A percentile compares a stretch with the other conserved stretches of the same genome.
Conservation (phyloP, 176 grass and related monocot genomes). For the Zea luxurians region DNA sequence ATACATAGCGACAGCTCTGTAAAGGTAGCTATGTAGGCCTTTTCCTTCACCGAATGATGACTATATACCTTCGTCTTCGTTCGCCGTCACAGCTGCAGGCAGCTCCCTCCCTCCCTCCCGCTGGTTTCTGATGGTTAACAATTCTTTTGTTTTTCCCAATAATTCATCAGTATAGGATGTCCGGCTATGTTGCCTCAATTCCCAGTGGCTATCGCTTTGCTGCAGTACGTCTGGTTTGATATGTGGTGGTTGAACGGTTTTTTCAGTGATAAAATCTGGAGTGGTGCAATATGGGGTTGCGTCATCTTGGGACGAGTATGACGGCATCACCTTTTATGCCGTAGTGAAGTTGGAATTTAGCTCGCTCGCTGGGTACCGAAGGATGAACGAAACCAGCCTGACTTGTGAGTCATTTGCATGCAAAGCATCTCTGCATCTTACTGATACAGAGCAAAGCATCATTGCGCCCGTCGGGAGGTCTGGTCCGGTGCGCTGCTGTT, state of each 20-base stretch:
- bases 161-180: conserved; percentile 49
- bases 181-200: conserved; percentile 2
- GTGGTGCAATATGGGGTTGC: conserved; percentile 50
- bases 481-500: conserved; percentile 3
- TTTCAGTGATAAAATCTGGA: conserved; percentile 37
- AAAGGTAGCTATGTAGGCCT: conserved; percentile 57
- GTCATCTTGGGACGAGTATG: conserved; percentile 24
- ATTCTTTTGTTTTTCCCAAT: conserved; percentile 54
- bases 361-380: no score
- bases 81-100: conserved; percentile 31
- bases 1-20: conserved; percentile 62
- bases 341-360: conserved; percentile 1
- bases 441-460: neutral
- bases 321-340: neutral
- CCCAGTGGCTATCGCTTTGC: conserved; percentile 2
- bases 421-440: neutral
- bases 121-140: conserved; percentile 37
- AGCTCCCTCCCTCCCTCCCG: neutral
- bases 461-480: neutral
- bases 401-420: neutral
- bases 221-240: conserved; percentile 16
- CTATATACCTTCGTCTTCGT: conserved; percentile 19
- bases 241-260: conserved; percentile 42
- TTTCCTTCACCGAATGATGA: conserved; percentile 17
- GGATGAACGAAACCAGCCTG: neutral